Evolutionary conservation across 2,329 filamentous ascomycete genomes (phyloP).

Genomic region (Alternaria sp.): DNA sequence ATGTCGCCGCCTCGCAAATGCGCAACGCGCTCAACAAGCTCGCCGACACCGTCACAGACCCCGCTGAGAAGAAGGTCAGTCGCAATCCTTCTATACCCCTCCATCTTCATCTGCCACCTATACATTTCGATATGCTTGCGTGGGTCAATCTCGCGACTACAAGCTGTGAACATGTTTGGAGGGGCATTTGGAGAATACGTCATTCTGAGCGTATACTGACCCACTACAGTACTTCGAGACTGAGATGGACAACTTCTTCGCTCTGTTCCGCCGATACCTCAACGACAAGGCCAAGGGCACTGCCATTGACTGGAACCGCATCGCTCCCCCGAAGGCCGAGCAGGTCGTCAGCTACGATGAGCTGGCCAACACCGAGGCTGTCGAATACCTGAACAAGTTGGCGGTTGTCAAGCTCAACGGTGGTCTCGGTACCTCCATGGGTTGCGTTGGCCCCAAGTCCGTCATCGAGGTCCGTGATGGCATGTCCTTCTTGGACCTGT

Average conservation of each 20-base stretch:
- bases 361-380: constrained; percentile 85
- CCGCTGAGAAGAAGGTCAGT: constrained; percentile 75
- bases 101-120: background rate
- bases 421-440: constrained; percentile 99
- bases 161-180: constrained; percentile 2
- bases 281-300: constrained; percentile 99
- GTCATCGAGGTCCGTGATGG: constrained; percentile 99
- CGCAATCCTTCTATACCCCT: background rate
- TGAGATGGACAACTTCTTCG: constrained; percentile 99
- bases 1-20: constrained; percentile 98
- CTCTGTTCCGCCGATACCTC: constrained; percentile 95
- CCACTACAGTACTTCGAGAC: constrained; percentile 82
- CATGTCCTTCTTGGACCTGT: constrained; percentile 99
- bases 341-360: constrained; percentile 96
- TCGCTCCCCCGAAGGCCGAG: constrained; percentile 87
- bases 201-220: constrained; percentile 25
- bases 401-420: constrained; percentile 99
- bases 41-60: constrained; percentile 85
- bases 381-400: constrained; percentile 94
- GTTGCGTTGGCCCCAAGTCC: constrained; percentile 98
- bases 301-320: constrained; percentile 93
- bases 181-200: constrained; percentile 6
- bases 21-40: constrained; percentile 95
- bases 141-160: background rate
- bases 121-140: background rate